These are phyloP conservation scores for Quercus cerris DNA, from an alignment of 306 rosid species.

Conservation along the genomic window DNA sequence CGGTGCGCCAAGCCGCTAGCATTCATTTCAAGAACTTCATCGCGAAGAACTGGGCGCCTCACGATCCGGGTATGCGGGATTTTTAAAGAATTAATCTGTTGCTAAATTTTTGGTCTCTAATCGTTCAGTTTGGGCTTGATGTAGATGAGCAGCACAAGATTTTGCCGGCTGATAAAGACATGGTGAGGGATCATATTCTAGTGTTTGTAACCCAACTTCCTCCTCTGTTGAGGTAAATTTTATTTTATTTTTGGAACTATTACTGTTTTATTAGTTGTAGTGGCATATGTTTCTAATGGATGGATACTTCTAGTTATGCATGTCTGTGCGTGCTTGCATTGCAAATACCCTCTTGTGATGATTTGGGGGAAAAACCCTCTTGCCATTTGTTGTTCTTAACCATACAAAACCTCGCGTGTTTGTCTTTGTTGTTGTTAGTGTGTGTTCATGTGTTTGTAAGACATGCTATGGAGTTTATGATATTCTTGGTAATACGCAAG, in stretches of 20 bases:
- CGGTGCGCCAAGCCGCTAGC: conserved; percentile 93
- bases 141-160: conserved; percentile 75
- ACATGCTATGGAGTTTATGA: background rate
- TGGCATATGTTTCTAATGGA: background rate
- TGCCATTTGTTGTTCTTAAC: background rate
- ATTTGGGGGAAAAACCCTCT: background rate
- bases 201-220: conserved; percentile 85
- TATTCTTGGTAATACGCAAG: background rate
- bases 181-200: conserved; percentile 80
- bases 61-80: conserved; percentile 54
- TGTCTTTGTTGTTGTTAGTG: background rate
- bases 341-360: background rate
- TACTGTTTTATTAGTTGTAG: background rate
- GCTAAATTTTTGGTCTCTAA: conserved; percentile 8
- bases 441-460: background rate
- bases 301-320: background rate
- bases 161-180: conserved; percentile 67
- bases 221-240: conserved; percentile 67
- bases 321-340: background rate
- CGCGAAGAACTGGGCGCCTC: conserved; percentile 89
- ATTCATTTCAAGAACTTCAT: conserved; percentile 96
- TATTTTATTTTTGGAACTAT: conserved; percentile 5
- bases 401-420: background rate
- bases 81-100: conserved; percentile 11
- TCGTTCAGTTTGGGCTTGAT: conserved; percentile 14